These are phyloP conservation scores for Globisporangium cederbergense DNA, from an alignment of 352 stramenopile species.

Conservation along the genomic window DNA sequence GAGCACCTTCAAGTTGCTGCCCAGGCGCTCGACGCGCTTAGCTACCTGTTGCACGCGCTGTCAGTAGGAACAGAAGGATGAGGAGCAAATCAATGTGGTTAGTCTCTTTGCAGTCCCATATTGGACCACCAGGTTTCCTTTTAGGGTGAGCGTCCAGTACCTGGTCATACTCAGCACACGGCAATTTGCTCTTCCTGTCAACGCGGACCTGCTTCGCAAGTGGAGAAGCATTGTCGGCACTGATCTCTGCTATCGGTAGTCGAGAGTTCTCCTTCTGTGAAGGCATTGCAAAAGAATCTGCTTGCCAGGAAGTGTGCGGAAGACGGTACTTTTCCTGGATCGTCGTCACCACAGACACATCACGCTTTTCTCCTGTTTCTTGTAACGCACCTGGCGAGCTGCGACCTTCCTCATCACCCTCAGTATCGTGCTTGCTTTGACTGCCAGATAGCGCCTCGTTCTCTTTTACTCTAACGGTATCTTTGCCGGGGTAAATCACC, in stretches of 20 bases:
- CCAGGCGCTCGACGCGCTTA: constrained; percentile 36
- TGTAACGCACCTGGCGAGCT: not conserved
- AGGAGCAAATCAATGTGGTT: not conserved
- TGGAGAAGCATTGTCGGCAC: not conserved
- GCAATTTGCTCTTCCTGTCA: constrained; percentile 24
- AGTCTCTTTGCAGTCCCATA: not conserved
- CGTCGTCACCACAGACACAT: constrained; percentile 17
- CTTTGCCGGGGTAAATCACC: not conserved
- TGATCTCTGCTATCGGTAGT: not conserved
- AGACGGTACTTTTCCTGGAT: constrained; percentile 49
- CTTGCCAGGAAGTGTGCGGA: constrained; percentile 30
- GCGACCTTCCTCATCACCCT: not conserved
- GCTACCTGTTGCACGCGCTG: constrained; percentile 31
- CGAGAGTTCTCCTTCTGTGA: not conserved
- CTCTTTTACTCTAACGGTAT: too few species aligned
- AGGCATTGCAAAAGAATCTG: not conserved
- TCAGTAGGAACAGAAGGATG: not conserved
- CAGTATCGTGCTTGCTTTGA: not conserved
- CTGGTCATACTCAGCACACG: constrained; percentile 30
- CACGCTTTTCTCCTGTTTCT: not conserved
- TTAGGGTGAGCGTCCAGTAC: constrained; percentile 6
- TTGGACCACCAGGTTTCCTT: not conserved
- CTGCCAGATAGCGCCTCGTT: not conserved
- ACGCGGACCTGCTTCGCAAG: not conserved
- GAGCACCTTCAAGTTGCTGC: constrained; percentile 38